Conservation (phyloP, 2,329 filamentous ascomycete species). For the Fusarium poae region DNA sequence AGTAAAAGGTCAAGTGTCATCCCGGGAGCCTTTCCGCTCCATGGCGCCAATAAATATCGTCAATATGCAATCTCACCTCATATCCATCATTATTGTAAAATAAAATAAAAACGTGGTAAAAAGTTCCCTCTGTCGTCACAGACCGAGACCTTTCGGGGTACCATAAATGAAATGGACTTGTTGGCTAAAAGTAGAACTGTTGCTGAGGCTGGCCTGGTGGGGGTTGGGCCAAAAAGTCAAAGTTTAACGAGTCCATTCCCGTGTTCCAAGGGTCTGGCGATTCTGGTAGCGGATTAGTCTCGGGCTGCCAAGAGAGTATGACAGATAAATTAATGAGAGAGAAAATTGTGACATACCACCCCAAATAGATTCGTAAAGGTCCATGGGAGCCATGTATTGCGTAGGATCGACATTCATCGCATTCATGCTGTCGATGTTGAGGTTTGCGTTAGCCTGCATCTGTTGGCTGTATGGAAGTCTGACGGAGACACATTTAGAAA, state of each 20-base stretch:
- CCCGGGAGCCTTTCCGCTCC: constrained; percentile 12
- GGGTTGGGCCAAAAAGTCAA: constrained; percentile 71
- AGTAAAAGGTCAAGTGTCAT: constrained; percentile 26
- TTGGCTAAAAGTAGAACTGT: constrained; percentile 68
- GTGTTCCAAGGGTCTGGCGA: constrained; percentile 71
- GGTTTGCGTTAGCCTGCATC: constrained; percentile 51
- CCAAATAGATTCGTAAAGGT: constrained; percentile 76
- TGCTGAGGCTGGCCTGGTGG: constrained; percentile 70
- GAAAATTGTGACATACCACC: constrained; percentile 65
- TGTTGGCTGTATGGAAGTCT: constrained; percentile 56
- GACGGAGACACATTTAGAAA: constrained; percentile 39
- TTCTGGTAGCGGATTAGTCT: constrained; percentile 57
- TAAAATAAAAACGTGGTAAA: background rate
- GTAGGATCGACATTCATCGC: constrained; percentile 68
- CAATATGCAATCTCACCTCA: constrained; percentile 19
- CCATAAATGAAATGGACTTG: background rate
- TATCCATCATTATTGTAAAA: constrained; percentile 6
- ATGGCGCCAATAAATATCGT: constrained; percentile 18
- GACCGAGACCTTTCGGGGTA: background rate
- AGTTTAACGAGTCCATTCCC: constrained; percentile 68
- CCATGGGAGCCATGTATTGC: constrained; percentile 74
- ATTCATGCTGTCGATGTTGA: constrained; percentile 60
- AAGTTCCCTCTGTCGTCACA: background rate
- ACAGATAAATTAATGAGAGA: background rate
- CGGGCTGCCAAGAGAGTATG: background rate